These are phyloP conservation scores for Paraphoma chrysanthemicola DNA, from an alignment of 2,329 filamentous ascomycete genomes.

Conservation along the genomic window DNA sequence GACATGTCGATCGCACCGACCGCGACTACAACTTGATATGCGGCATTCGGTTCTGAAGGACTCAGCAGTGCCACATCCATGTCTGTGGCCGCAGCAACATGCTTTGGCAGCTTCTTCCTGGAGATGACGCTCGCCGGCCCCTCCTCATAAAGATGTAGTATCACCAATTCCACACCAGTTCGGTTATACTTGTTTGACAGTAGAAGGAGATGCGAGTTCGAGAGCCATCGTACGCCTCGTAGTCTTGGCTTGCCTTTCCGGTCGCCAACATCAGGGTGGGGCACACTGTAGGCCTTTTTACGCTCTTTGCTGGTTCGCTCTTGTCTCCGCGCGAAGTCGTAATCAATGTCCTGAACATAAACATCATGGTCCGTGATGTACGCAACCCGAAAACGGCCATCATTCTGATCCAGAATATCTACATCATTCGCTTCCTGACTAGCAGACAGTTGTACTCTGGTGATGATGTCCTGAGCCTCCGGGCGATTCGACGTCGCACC, in stretches of 20 bases:
- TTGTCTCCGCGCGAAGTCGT: slow-evolving; percentile 54
- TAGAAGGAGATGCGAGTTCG: slow-evolving; percentile 60
- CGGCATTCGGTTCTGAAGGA: slow-evolving; percentile 61
- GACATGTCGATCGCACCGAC: slow-evolving; percentile 82
- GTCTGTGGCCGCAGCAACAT: slow-evolving; percentile 76
- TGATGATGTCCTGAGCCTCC: slow-evolving; percentile 56
- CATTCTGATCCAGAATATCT: slow-evolving; percentile 70
- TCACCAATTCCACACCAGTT: slow-evolving; percentile 61
- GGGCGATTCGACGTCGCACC: slow-evolving; percentile 66
- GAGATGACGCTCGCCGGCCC: slow-evolving; percentile 58
- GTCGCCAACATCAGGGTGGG: slow-evolving; percentile 41
- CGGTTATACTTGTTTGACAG: slow-evolving; percentile 63
- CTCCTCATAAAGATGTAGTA: slow-evolving; percentile 67
- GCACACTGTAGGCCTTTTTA: slow-evolving; percentile 39
- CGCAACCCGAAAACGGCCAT: slow-evolving; percentile 72
- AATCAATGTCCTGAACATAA: slow-evolving; percentile 67
- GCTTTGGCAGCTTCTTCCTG: slow-evolving; percentile 67
- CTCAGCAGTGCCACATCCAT: slow-evolving; percentile 77
- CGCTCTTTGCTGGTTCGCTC: slow-evolving; percentile 38
- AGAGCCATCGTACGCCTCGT: slow-evolving; percentile 63
- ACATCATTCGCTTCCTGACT: slow-evolving; percentile 70
- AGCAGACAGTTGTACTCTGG: slow-evolving; percentile 58
- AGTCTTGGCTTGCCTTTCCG: slow-evolving; percentile 58
- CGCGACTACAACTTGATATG: slow-evolving; percentile 80
- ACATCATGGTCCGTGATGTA: slow-evolving; percentile 82